Evolutionary conservation across 441 rosid genomes (phyloP).

Genomic region (Gossypium schwendimanii): DNA sequence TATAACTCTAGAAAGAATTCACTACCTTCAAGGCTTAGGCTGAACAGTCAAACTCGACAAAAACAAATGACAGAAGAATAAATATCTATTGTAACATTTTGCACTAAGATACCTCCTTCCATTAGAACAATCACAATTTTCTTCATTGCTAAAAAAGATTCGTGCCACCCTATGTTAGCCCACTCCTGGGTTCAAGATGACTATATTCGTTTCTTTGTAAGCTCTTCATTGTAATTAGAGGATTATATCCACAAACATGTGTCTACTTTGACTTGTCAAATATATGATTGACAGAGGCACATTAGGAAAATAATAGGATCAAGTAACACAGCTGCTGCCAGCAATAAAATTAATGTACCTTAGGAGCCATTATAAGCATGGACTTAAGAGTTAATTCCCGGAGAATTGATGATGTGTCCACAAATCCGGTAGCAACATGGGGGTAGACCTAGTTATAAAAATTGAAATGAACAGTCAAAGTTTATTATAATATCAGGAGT

Average conservation of each 20-base stretch:
- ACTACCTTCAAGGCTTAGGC: background rate
- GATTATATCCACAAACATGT: background rate
- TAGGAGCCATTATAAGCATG: constrained; percentile 94
- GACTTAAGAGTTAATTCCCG: constrained; percentile 98
- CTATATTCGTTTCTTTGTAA: background rate
- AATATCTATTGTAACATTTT: background rate
- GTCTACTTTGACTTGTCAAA: background rate
- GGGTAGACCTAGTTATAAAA: constrained; percentile 63
- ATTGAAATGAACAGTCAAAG: constrained; percentile 9
- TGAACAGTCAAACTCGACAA: background rate
- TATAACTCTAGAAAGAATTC: background rate
- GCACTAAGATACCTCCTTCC: constrained; percentile 6
- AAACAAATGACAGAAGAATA: background rate
- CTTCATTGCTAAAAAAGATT: background rate
- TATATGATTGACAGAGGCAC: background rate
- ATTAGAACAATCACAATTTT: background rate
- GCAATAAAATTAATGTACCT: constrained; percentile 41
- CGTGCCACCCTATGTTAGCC: background rate
- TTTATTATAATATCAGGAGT: constrained; percentile 13
- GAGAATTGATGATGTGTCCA: constrained; percentile 87
- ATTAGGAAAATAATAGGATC: background rate
- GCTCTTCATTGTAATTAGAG: background rate
- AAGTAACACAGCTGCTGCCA: background rate
- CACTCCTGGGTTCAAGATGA: background rate
- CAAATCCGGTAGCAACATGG: constrained; percentile 86